phyloP scores from a whole-genome alignment of 1,139 yeast species.

The Yamadazyma dendronema region DNA sequence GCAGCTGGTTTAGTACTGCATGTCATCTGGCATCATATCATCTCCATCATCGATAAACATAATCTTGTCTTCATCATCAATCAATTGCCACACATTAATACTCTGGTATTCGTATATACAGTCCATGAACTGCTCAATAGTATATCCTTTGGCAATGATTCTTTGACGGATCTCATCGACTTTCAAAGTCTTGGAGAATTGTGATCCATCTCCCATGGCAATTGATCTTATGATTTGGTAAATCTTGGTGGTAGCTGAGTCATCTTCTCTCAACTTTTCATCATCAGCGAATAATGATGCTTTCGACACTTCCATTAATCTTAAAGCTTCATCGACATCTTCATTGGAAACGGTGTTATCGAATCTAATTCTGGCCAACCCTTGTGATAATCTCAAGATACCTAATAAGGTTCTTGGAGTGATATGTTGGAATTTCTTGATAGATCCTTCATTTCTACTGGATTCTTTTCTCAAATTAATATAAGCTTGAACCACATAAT shows the following conservation, averaged over 20 bases:
- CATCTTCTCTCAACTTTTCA: slow-evolving; percentile 49
- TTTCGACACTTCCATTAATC: slow-evolving; percentile 83
- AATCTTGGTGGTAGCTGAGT: slow-evolving; percentile 55
- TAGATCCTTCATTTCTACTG: slow-evolving; percentile 72
- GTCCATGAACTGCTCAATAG: slow-evolving; percentile 71
- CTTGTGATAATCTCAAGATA: slow-evolving; percentile 89
- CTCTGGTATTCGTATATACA: slow-evolving; percentile 74
- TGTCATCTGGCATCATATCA: slow-evolving; percentile 7
- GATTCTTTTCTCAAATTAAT: slow-evolving; percentile 92
- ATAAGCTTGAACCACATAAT: slow-evolving; percentile 82
- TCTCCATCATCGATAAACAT: slow-evolving; percentile 34
- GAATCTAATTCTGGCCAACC: slow-evolving; percentile 86
- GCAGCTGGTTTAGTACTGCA: slow-evolving; percentile 5
- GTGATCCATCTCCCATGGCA: slow-evolving; percentile 48
- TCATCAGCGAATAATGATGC: slow-evolving; percentile 67
- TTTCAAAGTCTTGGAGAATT: slow-evolving; percentile 43
- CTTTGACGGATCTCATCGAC: slow-evolving; percentile 61
- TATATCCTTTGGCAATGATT: slow-evolving; percentile 81
- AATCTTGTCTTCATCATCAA: slow-evolving; percentile 62
- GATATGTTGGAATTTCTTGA: slow-evolving; percentile 78
- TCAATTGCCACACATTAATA: slow-evolving; percentile 73
- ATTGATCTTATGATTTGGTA: slow-evolving; percentile 57
- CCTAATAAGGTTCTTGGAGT: slow-evolving; percentile 95
- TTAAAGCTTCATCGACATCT: slow-evolving; percentile 94
- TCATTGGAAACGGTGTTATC: slow-evolving; percentile 64